Evolutionary conservation across 2,329 filamentous ascomycete genomes (phyloP).

Genomic region (Geosmithia flava): DNA sequence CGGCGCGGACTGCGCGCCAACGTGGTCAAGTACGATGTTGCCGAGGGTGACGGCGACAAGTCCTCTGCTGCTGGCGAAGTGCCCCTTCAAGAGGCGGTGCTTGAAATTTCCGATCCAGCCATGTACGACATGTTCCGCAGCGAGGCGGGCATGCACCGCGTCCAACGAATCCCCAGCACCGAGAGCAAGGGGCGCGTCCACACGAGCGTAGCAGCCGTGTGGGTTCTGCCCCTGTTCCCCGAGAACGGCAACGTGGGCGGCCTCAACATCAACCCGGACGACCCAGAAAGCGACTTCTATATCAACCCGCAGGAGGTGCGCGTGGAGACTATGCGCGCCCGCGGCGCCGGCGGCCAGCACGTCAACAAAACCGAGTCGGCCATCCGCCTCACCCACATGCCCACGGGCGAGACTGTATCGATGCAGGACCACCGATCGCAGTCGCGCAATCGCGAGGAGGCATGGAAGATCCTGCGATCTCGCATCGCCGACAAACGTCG

Average conservation of each 20-base stretch:
- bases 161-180: slow-evolving; percentile 85
- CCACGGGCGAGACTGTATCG: slow-evolving; percentile 73
- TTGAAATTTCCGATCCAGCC: slow-evolving; percentile 66
- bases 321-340: slow-evolving; percentile 79
- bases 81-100: slow-evolving; percentile 73
- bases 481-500: slow-evolving; percentile 68
- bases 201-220: slow-evolving; percentile 82
- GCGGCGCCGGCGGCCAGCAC: slow-evolving; percentile 90
- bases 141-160: slow-evolving; percentile 89
- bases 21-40: slow-evolving; percentile 69
- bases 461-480: slow-evolving; percentile 75
- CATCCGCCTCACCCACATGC: slow-evolving; percentile 80
- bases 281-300: slow-evolving; percentile 87
- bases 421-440: slow-evolving; percentile 93
- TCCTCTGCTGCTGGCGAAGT: slow-evolving; percentile 45
- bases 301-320: slow-evolving; percentile 73
- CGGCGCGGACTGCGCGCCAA: slow-evolving; percentile 52
- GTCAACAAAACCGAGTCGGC: slow-evolving; percentile 98
- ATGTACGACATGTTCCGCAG: slow-evolving; percentile 73
- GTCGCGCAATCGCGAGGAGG: slow-evolving; percentile 74
- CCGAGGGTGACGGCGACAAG: slow-evolving; percentile 48
- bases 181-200: slow-evolving; percentile 87
- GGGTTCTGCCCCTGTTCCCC: slow-evolving; percentile 80
- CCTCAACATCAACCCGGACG: slow-evolving; percentile 52
- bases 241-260: slow-evolving; percentile 34